Base-by-base conservation (phyloP, 176 grass and related monocot genomes). In the Juncus inflexus region DNA sequence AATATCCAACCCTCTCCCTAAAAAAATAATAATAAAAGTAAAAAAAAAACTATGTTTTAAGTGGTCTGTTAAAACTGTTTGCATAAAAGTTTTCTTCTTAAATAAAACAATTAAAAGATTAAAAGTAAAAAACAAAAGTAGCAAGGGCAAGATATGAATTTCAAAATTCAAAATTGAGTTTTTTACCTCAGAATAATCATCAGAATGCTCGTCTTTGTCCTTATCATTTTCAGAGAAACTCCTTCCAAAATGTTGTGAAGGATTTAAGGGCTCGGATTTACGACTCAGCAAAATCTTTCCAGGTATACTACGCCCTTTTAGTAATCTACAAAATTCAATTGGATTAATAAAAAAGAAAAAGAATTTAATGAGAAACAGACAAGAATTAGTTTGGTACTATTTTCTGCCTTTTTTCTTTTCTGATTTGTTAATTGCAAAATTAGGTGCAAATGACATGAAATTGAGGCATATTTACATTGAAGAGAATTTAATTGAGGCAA, bases 261-360 rank as follows among this genome's bases (percentile, higher is more conserved):
- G 72, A 74, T 71, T 70, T 55, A 90, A 43, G 56, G 88, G 85
- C 62, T 99, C 85, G 28, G 83, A 79, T 76, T 74, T 79, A 42
- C 89, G 78, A 56, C 66, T 90, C 47, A 96, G 58, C 73, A 99
- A 50, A 78, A 99, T 78, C 43, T 99, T 99, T 9, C 94, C 94
- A 51, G 94, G 89, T 65, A 99, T 89, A 50, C 89, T 99, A 5
- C 86, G 83, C 35, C 94, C 89, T 86, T 90, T 86, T 72, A 99
- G 79, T 72, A 92, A 84, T 72, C 94, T 99, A 55, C 62, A 61
- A 76, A 77, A 64, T 40, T 39, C 50, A 69, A 40, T 15, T 69
- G 9, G 64, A 52, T n/a, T 35, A 4, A 7, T 69, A 7, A 69
- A 28, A 28, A 28, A 28, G 19, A 28, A 28, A 28, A 28, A 70